Conservation (phyloP, 352 stramenopile genomes). For the Phytophthora constricta region DNA sequence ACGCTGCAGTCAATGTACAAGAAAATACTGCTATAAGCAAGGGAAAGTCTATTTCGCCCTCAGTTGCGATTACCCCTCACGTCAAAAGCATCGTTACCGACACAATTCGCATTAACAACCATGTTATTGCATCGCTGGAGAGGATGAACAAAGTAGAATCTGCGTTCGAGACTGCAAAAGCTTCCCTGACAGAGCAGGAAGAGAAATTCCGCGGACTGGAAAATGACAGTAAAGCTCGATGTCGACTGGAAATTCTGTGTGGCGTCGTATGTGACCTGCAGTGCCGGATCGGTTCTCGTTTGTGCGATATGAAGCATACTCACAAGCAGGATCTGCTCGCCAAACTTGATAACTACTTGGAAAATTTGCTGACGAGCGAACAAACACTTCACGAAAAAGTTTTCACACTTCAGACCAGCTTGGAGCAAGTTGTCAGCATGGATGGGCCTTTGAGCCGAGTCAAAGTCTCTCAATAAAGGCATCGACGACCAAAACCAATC, state of each 20-base stretch:
- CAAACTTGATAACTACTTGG: conserved; percentile 39
- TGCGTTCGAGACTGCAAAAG: conserved; percentile 23
- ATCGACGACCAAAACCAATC: background rate
- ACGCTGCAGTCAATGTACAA: background rate
- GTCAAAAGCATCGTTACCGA: conserved; percentile 22
- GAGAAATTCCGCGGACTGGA: conserved; percentile 31
- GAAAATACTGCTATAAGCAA: conserved; percentile 2
- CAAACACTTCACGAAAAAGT: conserved; percentile 33
- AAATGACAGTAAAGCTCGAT: conserved; percentile 22
- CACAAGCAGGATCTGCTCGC: conserved; percentile 36
- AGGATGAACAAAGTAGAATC: conserved; percentile 33
- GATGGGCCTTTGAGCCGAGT: background rate
- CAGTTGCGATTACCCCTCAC: background rate
- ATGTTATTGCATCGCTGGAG: conserved; percentile 42
- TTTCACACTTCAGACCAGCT: conserved; percentile 11
- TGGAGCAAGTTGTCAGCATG: conserved; percentile 25
- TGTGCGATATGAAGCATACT: conserved; percentile 21
- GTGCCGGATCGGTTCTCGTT: conserved; percentile 36
- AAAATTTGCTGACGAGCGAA: conserved; percentile 14
- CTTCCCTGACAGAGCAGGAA: conserved; percentile 33
- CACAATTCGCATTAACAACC: conserved; percentile 39
- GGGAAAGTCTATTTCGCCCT: background rate
- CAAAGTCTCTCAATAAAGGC: background rate
- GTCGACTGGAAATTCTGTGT: conserved; percentile 36
- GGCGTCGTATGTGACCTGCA: conserved; percentile 43